Percentiles rank a stretch among this genome's conserved stretches.
These are phyloP conservation scores for Panicum miliaceum DNA, from an alignment of 176 grass and related monocot species.

Conservation along the genomic window DNA sequence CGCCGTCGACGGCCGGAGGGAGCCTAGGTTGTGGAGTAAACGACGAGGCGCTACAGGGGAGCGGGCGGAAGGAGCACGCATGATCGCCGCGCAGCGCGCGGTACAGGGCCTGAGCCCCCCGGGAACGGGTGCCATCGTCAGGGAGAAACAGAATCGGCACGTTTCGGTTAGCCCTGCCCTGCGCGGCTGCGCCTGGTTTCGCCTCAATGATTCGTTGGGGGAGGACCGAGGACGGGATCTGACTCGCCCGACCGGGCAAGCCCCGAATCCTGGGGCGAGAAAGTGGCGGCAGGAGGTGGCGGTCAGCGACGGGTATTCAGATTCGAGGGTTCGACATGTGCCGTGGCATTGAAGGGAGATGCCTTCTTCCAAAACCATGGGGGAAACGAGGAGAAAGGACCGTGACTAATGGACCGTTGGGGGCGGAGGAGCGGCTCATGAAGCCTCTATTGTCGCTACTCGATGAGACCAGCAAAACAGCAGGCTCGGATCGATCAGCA, in stretches of 20 bases:
- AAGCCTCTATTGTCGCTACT: neutral
- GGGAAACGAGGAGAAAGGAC: neutral
- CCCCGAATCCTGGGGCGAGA: neutral
- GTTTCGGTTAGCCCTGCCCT: neutral
- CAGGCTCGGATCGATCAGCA: neutral
- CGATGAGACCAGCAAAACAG: too few relatives aligned
- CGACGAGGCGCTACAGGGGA: neutral
- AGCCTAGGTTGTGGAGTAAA: neutral
- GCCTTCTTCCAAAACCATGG: neutral
- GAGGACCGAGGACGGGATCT: neutral
- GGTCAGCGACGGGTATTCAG: neutral
- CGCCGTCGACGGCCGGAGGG: neutral
- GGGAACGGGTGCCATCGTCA: neutral
- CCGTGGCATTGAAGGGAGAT: neutral
- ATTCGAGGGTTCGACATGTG: too few relatives aligned
- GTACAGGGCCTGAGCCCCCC: neutral
- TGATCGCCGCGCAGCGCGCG: neutral
- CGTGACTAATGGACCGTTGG: neutral
- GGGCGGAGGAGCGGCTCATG: neutral
- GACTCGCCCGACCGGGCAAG: neutral
- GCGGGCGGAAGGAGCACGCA: neutral
- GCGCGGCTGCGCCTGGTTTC: neutral
- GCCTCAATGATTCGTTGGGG: neutral
- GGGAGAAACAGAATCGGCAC: neutral
- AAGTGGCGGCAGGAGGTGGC: neutral